A percentile compares a stretch with the other conserved stretches of the same genome.
phyloP scores from a whole-genome alignment of 2,329 filamentous ascomycete genomes.

The Torrubiella hemipterigena region DNA sequence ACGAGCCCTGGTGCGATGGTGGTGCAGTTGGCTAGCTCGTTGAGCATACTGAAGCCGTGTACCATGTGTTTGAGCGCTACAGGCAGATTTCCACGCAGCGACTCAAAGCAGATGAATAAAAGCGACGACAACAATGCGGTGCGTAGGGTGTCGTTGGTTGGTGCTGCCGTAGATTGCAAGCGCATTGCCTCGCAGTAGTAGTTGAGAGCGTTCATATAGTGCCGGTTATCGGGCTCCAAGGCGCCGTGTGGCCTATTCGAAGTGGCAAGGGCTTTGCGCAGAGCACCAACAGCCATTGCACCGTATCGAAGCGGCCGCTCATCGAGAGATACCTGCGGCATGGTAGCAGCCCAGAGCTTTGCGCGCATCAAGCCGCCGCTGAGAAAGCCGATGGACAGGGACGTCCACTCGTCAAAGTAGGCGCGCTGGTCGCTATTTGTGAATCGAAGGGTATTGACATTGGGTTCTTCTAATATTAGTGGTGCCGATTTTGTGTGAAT shows the following conservation, averaged over 20 bases:
- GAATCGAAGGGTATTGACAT: slow-evolving; percentile 21
- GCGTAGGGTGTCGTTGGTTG: slow-evolving; percentile 21
- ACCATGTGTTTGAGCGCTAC: slow-evolving; percentile 27
- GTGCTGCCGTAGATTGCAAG: slow-evolving; percentile 22
- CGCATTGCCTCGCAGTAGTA: slow-evolving; percentile 29
- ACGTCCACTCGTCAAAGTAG: slow-evolving; percentile 26
- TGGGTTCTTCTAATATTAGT: slow-evolving; percentile 18
- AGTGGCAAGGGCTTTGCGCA: slow-evolving; percentile 20
- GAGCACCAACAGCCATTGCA: slow-evolving; percentile 27
- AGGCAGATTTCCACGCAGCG: slow-evolving; percentile 25
- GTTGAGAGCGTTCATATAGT: slow-evolving; percentile 26
- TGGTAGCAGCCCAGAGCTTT: slow-evolving; percentile 25
- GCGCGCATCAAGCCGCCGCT: slow-evolving; percentile 21
- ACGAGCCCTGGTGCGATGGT: slow-evolving; percentile 22
- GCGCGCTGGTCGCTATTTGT: slow-evolving; percentile 18
- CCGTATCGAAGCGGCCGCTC: slow-evolving; percentile 24
- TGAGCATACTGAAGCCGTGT: slow-evolving; percentile 27
- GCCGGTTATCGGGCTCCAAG: slow-evolving; percentile 17
- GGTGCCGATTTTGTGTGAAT: slow-evolving; percentile 18
- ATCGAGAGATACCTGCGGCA: slow-evolving; percentile 25
- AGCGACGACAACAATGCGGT: slow-evolving; percentile 26
- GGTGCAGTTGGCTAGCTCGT: slow-evolving; percentile 23
- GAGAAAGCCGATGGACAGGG: slow-evolving; percentile 21
- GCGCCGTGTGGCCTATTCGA: slow-evolving; percentile 10
- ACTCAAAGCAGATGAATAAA: slow-evolving; percentile 28